Evolutionary conservation across 2,329 filamentous ascomycete genomes (phyloP).

Genomic region (Exophiala alcalophila): DNA sequence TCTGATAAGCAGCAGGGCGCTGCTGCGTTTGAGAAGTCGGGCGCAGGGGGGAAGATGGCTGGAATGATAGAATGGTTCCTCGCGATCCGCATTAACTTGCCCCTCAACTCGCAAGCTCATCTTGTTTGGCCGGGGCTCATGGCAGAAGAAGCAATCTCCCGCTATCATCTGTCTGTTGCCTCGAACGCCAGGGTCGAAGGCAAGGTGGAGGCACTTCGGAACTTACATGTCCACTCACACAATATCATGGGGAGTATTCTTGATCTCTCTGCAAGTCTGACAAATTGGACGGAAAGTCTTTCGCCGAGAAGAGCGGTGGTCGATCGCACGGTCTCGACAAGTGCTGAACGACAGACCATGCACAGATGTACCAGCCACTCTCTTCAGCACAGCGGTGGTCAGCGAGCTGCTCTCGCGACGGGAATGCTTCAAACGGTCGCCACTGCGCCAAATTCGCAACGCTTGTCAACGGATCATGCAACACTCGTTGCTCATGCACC

Average conservation of each 20-base stretch:
- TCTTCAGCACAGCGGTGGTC: too few species aligned
- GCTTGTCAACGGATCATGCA: too few species aligned
- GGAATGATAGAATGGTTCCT: conserved; percentile 5
- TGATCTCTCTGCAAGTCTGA: conserved; percentile 9
- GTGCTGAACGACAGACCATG: too few species aligned
- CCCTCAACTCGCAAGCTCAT: background rate
- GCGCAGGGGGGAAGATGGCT: background rate
- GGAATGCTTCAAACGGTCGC: too few species aligned
- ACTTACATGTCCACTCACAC: conserved; percentile 2
- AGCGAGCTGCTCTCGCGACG: too few species aligned
- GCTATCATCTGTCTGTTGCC: background rate
- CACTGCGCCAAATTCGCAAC: too few species aligned
- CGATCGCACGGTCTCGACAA: too few species aligned
- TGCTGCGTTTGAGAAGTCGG: background rate
- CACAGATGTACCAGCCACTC: too few species aligned
- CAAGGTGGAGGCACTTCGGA: conserved; percentile 1
- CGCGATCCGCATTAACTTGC: background rate
- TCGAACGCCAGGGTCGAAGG: background rate
- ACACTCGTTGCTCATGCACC: too few species aligned
- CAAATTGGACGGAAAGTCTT: conserved; percentile 10
- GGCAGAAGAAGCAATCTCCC: conserved; percentile 3
- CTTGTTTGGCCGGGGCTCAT: conserved; percentile 7
- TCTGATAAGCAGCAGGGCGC: background rate
- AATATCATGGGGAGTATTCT: conserved; percentile 4
- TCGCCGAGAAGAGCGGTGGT: too few species aligned